Conservation (phyloP, 2,329 filamentous ascomycete species). For the Penicillium palitans region DNA sequence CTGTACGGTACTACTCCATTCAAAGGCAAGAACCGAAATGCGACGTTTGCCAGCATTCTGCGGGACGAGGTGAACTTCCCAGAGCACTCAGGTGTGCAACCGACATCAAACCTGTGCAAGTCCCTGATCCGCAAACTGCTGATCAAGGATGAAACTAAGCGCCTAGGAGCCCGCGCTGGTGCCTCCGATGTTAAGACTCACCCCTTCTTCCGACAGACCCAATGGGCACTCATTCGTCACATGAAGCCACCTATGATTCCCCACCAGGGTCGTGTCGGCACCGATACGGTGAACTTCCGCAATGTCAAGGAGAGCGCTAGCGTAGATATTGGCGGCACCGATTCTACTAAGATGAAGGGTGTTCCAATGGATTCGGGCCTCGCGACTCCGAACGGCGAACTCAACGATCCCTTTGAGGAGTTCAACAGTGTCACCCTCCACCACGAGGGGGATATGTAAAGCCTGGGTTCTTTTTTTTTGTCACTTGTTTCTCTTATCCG, state of each 20-base stretch:
- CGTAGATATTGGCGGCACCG: conserved; percentile 64
- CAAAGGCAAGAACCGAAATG: conserved; percentile 98
- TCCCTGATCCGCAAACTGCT: conserved; percentile 92
- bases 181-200: conserved; percentile 96
- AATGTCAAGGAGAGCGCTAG: conserved; percentile 97
- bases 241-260: conserved; percentile 98
- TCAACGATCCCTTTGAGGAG: conserved; percentile 90
- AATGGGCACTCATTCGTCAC: conserved; percentile 95
- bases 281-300: conserved; percentile 95
- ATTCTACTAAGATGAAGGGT: conserved; percentile 60
- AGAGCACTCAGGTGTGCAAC: conserved; percentile 77
- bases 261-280: conserved; percentile 74
- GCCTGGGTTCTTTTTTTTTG: conserved; percentile 13
- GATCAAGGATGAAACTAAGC: conserved; percentile 95
- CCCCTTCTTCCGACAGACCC: conserved; percentile 92
- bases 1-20: conserved; percentile 97
- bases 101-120: conserved; percentile 93
- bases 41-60: conserved; percentile 96
- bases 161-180: conserved; percentile 88
- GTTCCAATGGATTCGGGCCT: conserved; percentile 84
- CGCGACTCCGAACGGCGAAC: conserved; percentile 78
- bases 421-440: conserved; percentile 98
- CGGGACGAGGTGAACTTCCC: conserved; percentile 95
- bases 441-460: conserved; percentile 73
- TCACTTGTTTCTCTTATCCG: conserved; percentile 15